These are phyloP conservation scores for Pelargonium myrrhifolium DNA, from an alignment of 441 rosid genomes.

Conservation along the genomic window DNA sequence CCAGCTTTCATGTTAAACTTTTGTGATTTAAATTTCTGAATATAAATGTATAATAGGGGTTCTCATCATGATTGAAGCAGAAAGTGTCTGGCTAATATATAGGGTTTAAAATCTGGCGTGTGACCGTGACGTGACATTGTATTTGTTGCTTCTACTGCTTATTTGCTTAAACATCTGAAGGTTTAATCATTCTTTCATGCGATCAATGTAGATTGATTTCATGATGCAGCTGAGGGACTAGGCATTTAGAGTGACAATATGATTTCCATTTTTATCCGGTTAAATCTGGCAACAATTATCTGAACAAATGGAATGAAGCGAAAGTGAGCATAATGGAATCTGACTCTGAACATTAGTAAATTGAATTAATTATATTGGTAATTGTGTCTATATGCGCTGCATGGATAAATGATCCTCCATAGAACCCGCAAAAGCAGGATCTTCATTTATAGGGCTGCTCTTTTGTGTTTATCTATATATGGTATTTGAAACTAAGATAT, in stretches of 20 bases:
- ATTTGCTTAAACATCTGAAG: neutral
- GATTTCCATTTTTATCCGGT: neutral
- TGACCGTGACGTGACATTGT: neutral
- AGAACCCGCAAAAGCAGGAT: too few species aligned
- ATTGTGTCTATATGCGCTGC: neutral
- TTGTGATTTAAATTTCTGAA: neutral
- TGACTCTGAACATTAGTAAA: neutral
- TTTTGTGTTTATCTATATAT: neutral
- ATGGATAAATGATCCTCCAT: too few species aligned
- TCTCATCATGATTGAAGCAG: neutral
- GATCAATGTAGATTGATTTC: neutral
- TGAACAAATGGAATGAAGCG: constrained; percentile 7
- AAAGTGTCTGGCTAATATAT: neutral
- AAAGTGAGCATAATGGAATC: neutral
- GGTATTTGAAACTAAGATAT: neutral
- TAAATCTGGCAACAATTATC: neutral
- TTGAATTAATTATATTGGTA: neutral
- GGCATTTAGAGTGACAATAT: neutral
- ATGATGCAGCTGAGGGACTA: neutral
- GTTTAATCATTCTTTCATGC: neutral
- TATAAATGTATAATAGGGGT: neutral
- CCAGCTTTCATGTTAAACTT: neutral
- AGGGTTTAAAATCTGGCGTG: neutral
- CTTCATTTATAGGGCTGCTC: too few species aligned
- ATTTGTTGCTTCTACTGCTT: neutral